These are phyloP conservation scores for Tieghemostelium lacteum DNA, from an alignment of 78 protist genomes.

Conservation along the genomic window DNA sequence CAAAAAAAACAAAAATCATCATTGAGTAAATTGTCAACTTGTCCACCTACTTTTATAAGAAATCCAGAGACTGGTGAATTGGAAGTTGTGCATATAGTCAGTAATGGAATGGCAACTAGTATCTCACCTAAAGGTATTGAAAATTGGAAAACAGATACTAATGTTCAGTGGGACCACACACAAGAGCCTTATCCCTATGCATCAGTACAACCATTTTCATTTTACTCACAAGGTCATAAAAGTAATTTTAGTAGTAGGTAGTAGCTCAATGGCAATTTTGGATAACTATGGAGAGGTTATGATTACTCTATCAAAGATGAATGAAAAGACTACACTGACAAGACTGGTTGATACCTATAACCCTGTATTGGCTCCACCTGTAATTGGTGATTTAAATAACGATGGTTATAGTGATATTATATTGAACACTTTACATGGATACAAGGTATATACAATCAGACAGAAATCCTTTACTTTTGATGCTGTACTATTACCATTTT, in stretches of 20 bases:
- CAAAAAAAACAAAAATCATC: neutral
- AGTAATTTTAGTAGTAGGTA: slow-evolving; percentile 24
- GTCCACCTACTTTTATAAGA: slow-evolving; percentile 35
- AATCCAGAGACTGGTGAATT: neutral
- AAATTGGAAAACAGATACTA: slow-evolving; percentile 53
- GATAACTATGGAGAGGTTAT: slow-evolving; percentile 10
- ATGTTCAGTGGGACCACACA: slow-evolving; percentile 16
- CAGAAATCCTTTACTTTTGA: neutral
- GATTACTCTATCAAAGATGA: slow-evolving; percentile 3
- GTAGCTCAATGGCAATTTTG: neutral
- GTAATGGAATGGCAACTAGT: slow-evolving; percentile 37
- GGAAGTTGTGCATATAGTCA: slow-evolving; percentile 32
- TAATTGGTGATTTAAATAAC: slow-evolving; percentile 70
- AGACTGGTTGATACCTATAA: neutral
- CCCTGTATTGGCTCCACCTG: slow-evolving; percentile 65
- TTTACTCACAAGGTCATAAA: neutral
- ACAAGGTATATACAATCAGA: slow-evolving; percentile 3
- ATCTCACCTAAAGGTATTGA: slow-evolving; percentile 2
- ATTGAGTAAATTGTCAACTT: too few relatives aligned
- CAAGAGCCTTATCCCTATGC: slow-evolving; percentile 19
- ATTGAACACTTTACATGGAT: slow-evolving; percentile 33
- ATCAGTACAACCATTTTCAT: slow-evolving; percentile 37
- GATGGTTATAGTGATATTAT: slow-evolving; percentile 77
- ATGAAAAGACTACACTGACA: too few relatives aligned
- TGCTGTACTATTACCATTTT: neutral